A percentile compares a stretch with the other conserved stretches of the same genome.
These are phyloP conservation scores for Strobilomyces dryophilus DNA, from an alignment of 768 basidiomycete species.

Conservation along the genomic window DNA sequence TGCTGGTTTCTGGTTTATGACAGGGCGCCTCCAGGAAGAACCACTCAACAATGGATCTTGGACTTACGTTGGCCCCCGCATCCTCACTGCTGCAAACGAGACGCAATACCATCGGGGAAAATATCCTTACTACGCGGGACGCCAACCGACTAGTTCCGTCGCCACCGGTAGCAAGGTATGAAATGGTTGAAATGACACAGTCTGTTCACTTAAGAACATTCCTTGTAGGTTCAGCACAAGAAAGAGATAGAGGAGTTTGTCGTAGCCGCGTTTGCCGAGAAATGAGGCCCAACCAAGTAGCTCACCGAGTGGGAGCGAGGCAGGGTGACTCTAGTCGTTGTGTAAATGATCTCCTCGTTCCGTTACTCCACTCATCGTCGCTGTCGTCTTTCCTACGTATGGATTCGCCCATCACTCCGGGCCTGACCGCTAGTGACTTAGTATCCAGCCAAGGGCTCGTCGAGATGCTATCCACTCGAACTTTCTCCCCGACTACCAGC, in stretches of 20 bases:
- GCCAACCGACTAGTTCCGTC: slow-evolving; percentile 87
- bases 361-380: too few species aligned
- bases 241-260: slow-evolving; percentile 83
- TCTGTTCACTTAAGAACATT: background rate
- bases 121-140: slow-evolving; percentile 88
- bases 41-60: slow-evolving; percentile 97
- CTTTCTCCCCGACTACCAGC: too few species aligned
- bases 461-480: too few species aligned
- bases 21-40: slow-evolving; percentile 58
- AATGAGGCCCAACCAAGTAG: background rate
- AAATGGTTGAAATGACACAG: background rate
- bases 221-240: slow-evolving; percentile 69
- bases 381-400: too few species aligned
- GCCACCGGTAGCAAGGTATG: slow-evolving; percentile 88
- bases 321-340: too few species aligned
- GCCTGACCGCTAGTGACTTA: too few species aligned
- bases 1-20: background rate
- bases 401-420: too few species aligned
- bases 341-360: too few species aligned
- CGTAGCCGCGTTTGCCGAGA: slow-evolving; percentile 49
- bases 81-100: slow-evolving; percentile 89
- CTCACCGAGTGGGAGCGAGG: too few species aligned
- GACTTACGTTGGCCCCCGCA: slow-evolving; percentile 92
- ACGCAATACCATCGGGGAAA: slow-evolving; percentile 90
- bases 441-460: too few species aligned